Evolutionary conservation across 2,329 filamentous ascomycete species (phyloP), one percentile per base, ranked within the genome.

Genomic region (Penicillium concentricum): DNA sequence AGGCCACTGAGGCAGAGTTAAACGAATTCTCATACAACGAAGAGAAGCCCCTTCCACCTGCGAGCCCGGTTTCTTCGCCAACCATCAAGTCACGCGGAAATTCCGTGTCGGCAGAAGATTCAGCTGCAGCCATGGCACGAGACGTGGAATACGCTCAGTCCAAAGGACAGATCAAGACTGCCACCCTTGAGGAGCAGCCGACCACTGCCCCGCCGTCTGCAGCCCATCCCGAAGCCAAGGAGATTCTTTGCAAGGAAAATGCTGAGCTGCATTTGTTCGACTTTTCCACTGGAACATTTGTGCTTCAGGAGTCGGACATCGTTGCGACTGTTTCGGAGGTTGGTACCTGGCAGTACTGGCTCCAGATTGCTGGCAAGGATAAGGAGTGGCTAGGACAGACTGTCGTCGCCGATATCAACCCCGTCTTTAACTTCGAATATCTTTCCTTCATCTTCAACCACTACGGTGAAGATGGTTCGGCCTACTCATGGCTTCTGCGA

Each of bases 401-500:
- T 2, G 86, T 99, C 30, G 81, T 92, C 30, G 88, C 91, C 7
- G 94, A 99, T 66, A 91, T 97, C 74, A 97, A 97, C 67, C 94
- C 94, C 0, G 92, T 99, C 20, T 99, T 97, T 81, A 97, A 97
- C 77, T 97, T 97, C 64, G 94, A 99, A 74, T 97, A 93, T 68
- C 82, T 96, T n/a, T 97, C 93, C 0, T 97, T 97, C 73, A 97
- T 99, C 69, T 99, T 99, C 83, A 99, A 99, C 69, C 92, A 97
- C 72, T 97, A 96, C 72, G 84, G 89, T 15, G 83, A 87, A 35
- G 91, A 97, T 74, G 91, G 92, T 2, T 90, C 89, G 2, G 93
- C 94, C 5, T 95, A 92, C 73, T 99, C 94, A 1, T 99, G 94
- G 93, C 83, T 99, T 15, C 79, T 99, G 35, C 87, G 92, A 15